Base-by-base conservation (phyloP, 2,329 filamentous ascomycete species). In the Fusarium coffeatum region DNA sequence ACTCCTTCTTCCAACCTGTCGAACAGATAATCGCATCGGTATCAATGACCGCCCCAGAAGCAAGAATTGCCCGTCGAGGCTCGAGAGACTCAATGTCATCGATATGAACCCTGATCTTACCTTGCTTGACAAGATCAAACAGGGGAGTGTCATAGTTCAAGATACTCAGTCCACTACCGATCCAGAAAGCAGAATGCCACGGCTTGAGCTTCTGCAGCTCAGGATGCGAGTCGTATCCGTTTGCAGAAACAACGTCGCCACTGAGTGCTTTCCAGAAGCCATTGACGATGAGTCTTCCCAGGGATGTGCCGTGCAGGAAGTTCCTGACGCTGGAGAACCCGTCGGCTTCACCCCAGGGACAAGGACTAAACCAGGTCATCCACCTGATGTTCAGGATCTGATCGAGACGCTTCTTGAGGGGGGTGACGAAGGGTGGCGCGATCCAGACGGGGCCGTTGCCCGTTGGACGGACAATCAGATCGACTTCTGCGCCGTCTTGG, bases 361-460 rank as follows among this genome's bases (percentile, higher is more conserved):
- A 92, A 0, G 90, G 90, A 22, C 84, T 87, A 74, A 92, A 86
- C 86, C 88, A 92, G 1, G 86, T 88, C 67, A 92, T 78, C 65
- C 89, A 84, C 0, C 90, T 85, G 1, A 86, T 73, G 25, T 68
- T 72, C 0, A 76, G 55, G 0, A 92, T 79, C 68, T 88, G 86
- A 73, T 92, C 89, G 0, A 91, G 78, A 78, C 85, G 85, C 47
- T 83, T 84, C 75, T 88, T 88, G 46, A 90, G 74, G 0, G 88
- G 88, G 1, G 89, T 90, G 18, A 91, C 87, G 58, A 86, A 87
- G 1, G 84, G 77, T 1, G 86, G 85, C 2, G 85, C 78, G 70
- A 90, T 81, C 80, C 80, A 90, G 0, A 83, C 80, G 0, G 88
- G 87, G 0, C 88, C 88, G 41, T 84, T 82, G 2, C 87, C 86